Evolutionary conservation across 306 rosid species (phyloP), one percentile per base, ranked within the genome.

Genomic region (Erythrophleum fordii): DNA sequence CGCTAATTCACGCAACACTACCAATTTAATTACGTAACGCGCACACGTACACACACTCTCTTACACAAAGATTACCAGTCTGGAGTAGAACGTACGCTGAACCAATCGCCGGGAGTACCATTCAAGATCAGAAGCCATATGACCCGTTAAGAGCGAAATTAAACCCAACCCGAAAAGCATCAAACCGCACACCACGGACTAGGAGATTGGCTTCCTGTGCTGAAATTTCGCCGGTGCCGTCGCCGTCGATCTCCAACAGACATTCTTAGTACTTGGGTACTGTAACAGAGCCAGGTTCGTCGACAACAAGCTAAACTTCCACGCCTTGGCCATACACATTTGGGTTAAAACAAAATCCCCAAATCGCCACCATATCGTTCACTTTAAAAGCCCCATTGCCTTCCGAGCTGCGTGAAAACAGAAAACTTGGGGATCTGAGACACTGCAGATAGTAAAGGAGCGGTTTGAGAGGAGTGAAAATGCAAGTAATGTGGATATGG

Each of bases 91-190:
- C 35, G 89, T 77, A 70, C 72, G 90, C 52, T 82, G 89, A 45
- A 86, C 92, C 64, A 94, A 81, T 77, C 94, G 93, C 49, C 88
- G 96, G 7, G 96, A 91, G 85, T 96, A 96, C 94, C 93, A 93
- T 79, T 95, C 99, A 44, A 95, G 98, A 91, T 93, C 93, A 88
- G 99, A 93, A 45, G 89, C 97, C 45, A 93, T 86, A 75, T 96
- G 99, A 72, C 97, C 99, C 0, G 96, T 96, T 60, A 96, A 73
- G 60, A 96, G 95, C 8, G 99, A 96, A 70, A 96, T 83, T 35
- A 96, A 73, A 51, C 98, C 99, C 72, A 96, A 75, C 52, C 79
- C 92, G 60, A 96, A 93, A 8, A 96, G 93, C 98, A 96, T 87
- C 48, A 90, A 41, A 10, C 98, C 98, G 48, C 97, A 96, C 45